Evolutionary conservation across 805 yeast species (phyloP).

Genomic region (Teunomyces stri): DNA sequence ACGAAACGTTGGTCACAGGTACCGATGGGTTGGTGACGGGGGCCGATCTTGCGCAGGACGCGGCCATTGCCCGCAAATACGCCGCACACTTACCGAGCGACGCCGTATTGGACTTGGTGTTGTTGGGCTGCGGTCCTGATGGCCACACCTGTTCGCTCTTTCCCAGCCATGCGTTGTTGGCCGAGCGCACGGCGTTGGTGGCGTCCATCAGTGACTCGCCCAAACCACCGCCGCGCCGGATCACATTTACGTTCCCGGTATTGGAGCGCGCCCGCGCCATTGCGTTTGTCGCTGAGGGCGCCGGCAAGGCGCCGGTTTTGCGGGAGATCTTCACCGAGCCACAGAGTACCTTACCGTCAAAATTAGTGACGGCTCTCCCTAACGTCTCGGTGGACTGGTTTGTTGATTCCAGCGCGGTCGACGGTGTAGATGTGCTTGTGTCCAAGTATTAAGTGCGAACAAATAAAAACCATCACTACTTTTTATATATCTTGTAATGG

Average conservation of each 20-base stretch:
- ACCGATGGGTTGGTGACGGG: slow-evolving; percentile 42
- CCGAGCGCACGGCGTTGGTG: slow-evolving; percentile 51
- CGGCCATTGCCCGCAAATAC: slow-evolving; percentile 60
- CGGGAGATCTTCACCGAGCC: slow-evolving; percentile 62
- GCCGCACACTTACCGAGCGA: slow-evolving; percentile 52
- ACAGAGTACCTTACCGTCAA: slow-evolving; percentile 60
- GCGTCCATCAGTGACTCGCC: slow-evolving; percentile 79
- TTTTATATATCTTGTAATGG: slow-evolving; percentile 16
- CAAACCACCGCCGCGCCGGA: slow-evolving; percentile 91
- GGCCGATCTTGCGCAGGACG: slow-evolving; percentile 45
- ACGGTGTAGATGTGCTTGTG: slow-evolving; percentile 50
- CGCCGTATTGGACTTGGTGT: slow-evolving; percentile 56
- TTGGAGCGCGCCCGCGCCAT: slow-evolving; percentile 53
- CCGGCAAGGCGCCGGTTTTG: slow-evolving; percentile 72
- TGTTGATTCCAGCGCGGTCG: slow-evolving; percentile 74
- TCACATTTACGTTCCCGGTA: slow-evolving; percentile 82
- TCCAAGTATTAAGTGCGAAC: slow-evolving; percentile 31
- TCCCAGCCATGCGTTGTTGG: slow-evolving; percentile 74
- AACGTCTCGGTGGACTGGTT: slow-evolving; percentile 71
- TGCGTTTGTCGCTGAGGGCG: slow-evolving; percentile 88
- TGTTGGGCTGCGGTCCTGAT: slow-evolving; percentile 93
- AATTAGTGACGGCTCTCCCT: slow-evolving; percentile 60
- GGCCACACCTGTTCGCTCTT: slow-evolving; percentile 94
- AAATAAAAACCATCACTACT: background rate
- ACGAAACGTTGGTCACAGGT: slow-evolving; percentile 58